Conservation (phyloP, 208 protist species). For the Trichomonas tenax region DNA sequence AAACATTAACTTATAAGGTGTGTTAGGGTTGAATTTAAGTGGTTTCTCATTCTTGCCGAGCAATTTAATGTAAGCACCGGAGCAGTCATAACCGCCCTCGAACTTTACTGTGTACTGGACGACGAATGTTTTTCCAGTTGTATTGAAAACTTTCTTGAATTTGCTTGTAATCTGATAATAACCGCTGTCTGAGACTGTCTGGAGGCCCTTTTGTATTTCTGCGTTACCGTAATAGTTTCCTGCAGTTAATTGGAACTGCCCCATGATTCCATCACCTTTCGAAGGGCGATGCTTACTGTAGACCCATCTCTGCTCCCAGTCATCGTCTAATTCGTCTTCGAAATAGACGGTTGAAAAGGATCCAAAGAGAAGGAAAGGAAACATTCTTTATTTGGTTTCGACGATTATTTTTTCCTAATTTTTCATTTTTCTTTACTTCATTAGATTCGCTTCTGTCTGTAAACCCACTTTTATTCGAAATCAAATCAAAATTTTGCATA, state of each 20-base stretch:
- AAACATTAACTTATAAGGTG: constrained; percentile 38
- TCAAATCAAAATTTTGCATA: no score
- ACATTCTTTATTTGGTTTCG: neutral
- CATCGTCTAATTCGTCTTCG: constrained; percentile 13
- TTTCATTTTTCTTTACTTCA: no score
- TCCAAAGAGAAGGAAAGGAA: neutral
- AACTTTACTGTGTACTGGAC: constrained; percentile 48
- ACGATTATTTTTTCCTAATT: neutral
- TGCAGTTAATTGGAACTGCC: neutral
- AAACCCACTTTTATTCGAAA: no score
- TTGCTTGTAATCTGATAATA: constrained; percentile 14
- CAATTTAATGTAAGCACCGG: constrained; percentile 45
- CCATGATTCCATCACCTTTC: neutral
- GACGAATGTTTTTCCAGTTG: constrained; percentile 25
- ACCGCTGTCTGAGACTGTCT: neutral
- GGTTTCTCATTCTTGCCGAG: neutral
- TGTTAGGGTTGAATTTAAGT: neutral
- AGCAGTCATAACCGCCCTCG: constrained; percentile 52
- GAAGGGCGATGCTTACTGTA: neutral
- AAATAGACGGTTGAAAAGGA: neutral
- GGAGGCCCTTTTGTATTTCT: neutral
- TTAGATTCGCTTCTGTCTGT: no score
- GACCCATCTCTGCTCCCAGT: neutral
- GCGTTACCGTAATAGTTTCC: neutral
- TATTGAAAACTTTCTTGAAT: neutral